Conservation (phyloP, 345 rosid genomes). For the Sonneratia alba region DNA sequence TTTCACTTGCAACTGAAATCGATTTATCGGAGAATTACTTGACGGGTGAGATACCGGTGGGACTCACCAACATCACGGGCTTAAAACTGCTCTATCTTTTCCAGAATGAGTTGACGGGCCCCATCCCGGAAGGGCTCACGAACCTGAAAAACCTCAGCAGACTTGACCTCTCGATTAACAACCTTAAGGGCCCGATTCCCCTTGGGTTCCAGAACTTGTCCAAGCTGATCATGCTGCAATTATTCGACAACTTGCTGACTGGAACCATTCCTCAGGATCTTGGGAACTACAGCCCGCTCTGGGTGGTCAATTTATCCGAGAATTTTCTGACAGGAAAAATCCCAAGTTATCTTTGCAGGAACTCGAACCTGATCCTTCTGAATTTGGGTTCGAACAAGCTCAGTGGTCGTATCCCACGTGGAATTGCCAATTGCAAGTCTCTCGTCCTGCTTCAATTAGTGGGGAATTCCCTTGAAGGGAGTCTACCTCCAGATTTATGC, state of each 20-base stretch:
- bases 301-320: constrained; percentile 72
- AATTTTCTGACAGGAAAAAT: constrained; percentile 58
- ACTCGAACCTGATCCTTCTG: constrained; percentile 41
- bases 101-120: constrained; percentile 60
- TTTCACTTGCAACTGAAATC: constrained; percentile 50
- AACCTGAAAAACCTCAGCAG: constrained; percentile 49
- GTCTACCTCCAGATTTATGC: constrained; percentile 60
- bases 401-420: constrained; percentile 54
- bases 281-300: constrained; percentile 54
- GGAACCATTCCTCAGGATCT: constrained; percentile 69
- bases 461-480: constrained; percentile 50
- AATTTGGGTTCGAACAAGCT: constrained; percentile 66
- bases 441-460: constrained; percentile 57
- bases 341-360: constrained; percentile 54
- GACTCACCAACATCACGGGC: constrained; percentile 47
- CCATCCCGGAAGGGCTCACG: constrained; percentile 63
- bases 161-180: constrained; percentile 83
- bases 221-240: constrained; percentile 55
- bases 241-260: constrained; percentile 54
- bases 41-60: constrained; percentile 63
- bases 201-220: constrained; percentile 57
- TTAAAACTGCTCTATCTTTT: constrained; percentile 69
- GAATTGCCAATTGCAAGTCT: constrained; percentile 47
- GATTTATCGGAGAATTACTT: constrained; percentile 78
- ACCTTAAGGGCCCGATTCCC: constrained; percentile 62